Evolutionary conservation across 768 basidiomycete genomes (phyloP).

Genomic region (Dentipellis sp.): DNA sequence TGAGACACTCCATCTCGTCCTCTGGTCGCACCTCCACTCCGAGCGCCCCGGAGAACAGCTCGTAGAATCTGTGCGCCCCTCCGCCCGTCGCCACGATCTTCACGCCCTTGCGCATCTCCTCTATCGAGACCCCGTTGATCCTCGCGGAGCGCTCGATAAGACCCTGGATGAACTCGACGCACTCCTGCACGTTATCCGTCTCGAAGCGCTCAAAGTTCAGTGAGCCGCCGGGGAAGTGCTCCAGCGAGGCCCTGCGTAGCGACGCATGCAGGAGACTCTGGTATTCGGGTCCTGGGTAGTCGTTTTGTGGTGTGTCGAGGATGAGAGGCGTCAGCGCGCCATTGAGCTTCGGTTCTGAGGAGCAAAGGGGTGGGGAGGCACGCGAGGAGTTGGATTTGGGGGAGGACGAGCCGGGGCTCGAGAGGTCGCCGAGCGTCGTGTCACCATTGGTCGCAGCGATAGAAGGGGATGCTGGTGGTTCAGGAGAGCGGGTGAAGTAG

Average conservation of each 20-base stretch:
- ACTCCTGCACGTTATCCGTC: constrained; percentile 77
- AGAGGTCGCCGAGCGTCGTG: constrained; percentile 35
- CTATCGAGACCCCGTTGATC: constrained; percentile 79
- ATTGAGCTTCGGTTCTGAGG: constrained; percentile 34
- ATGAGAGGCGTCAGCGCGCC: constrained; percentile 81
- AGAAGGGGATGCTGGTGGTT: constrained; percentile 74
- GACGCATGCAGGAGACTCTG: constrained; percentile 46
- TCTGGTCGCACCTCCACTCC: constrained; percentile 82
- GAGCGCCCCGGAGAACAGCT: constrained; percentile 63
- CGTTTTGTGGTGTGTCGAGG: constrained; percentile 35
- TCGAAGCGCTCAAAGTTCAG: constrained; percentile 98
- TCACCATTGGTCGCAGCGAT: constrained; percentile 51
- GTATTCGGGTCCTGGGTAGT: constrained; percentile 16
- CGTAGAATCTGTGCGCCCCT: constrained; percentile 91
- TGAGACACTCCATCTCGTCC: constrained; percentile 99
- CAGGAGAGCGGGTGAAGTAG: constrained; percentile 93
- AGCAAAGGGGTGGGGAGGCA: constrained; percentile 19
- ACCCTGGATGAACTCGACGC: constrained; percentile 78
- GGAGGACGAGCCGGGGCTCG: constrained; percentile 27
- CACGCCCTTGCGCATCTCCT: constrained; percentile 80
- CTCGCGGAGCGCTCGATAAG: constrained; percentile 82
- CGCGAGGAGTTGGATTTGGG: constrained; percentile 18
- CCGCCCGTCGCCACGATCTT: constrained; percentile 99
- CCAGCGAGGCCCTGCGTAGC: constrained; percentile 58
- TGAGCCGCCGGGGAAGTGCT: constrained; percentile 90